Conservation (phyloP, 2,329 filamentous ascomycete genomes). For the Dothistroma septosporum region DNA sequence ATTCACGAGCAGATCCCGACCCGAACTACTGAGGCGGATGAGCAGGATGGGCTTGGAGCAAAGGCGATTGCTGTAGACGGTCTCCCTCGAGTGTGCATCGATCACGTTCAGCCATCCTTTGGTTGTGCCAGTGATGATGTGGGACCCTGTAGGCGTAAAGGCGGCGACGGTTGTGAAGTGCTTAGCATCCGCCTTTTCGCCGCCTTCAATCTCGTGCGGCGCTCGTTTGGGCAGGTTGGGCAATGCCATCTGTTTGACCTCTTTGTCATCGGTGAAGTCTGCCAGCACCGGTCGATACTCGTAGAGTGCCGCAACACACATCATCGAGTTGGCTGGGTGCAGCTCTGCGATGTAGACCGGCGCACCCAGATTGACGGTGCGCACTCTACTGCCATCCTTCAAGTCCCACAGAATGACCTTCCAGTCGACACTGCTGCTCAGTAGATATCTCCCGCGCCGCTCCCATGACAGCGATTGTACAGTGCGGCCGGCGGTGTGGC, state of each 20-base stretch:
- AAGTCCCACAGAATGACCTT: conserved; percentile 96
- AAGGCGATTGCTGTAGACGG: conserved; percentile 85
- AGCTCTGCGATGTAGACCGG: conserved; percentile 95
- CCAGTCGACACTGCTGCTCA: conserved; percentile 94
- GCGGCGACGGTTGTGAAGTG: conserved; percentile 91
- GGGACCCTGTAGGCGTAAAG: conserved; percentile 78
- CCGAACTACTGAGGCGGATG: conserved; percentile 76
- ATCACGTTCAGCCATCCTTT: conserved; percentile 97
- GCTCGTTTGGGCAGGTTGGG: conserved; percentile 77
- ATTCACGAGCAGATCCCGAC: conserved; percentile 84
- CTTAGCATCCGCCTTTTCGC: conserved; percentile 89
- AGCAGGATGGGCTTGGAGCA: conserved; percentile 85
- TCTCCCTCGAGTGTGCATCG: conserved; percentile 71
- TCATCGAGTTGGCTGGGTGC: conserved; percentile 79
- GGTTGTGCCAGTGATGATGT: conserved; percentile 88
- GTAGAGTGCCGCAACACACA: conserved; percentile 87
- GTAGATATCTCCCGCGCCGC: conserved; percentile 79
- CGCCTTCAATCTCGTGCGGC: conserved; percentile 62
- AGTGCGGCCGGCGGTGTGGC: conserved; percentile 72
- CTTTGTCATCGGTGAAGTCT: conserved; percentile 49
- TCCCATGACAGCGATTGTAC: conserved; percentile 97
- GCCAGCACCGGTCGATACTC: conserved; percentile 89
- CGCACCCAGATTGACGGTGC: conserved; percentile 85
- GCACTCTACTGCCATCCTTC: conserved; percentile 64
- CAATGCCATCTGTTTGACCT: conserved; percentile 66